phyloP scores from a whole-genome alignment of 2,329 filamentous ascomycete genomes.

The Boeremia lycopersici region DNA sequence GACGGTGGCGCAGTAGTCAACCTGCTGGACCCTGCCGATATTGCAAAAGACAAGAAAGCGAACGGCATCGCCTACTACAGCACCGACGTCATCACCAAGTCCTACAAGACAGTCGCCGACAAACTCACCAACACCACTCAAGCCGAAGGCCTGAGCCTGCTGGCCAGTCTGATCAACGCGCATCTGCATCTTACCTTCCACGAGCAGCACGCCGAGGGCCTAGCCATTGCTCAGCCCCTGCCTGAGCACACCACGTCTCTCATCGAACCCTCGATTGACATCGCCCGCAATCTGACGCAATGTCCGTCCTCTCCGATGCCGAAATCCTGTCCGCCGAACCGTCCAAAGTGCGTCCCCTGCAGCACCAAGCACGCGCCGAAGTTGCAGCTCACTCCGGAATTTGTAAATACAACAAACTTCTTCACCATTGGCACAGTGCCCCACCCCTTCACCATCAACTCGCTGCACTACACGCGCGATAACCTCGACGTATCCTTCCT shows the following conservation, averaged over 20 bases:
- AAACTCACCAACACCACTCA: slow-evolving; percentile 60
- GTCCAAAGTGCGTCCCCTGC: slow-evolving; percentile 75
- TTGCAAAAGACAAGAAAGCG: slow-evolving; percentile 69
- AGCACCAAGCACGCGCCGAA: slow-evolving; percentile 65
- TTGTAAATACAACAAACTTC: slow-evolving; percentile 71
- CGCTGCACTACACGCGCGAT: slow-evolving; percentile 65
- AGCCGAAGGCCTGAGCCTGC: slow-evolving; percentile 65
- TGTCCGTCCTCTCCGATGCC: slow-evolving; percentile 78
- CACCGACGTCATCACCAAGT: slow-evolving; percentile 61
- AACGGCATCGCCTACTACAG: slow-evolving; percentile 80
- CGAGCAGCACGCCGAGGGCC: slow-evolving; percentile 74
- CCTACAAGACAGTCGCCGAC: slow-evolving; percentile 71
- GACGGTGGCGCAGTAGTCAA: slow-evolving; percentile 68
- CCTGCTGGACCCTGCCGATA: slow-evolving; percentile 57
- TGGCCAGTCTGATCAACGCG: slow-evolving; percentile 78
- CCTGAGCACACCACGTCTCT: slow-evolving; percentile 76
- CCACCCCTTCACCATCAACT: slow-evolving; percentile 84
- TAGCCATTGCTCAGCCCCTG: slow-evolving; percentile 81
- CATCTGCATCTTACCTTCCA: slow-evolving; percentile 90
- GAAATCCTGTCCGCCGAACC: slow-evolving; percentile 82
- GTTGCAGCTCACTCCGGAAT: slow-evolving; percentile 69
- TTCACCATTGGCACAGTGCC: slow-evolving; percentile 89
- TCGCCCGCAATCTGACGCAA: slow-evolving; percentile 75
- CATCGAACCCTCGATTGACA: slow-evolving; percentile 68
- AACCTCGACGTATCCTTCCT: slow-evolving; percentile 51